phyloP scores from a whole-genome alignment of 2,329 filamentous ascomycete genomes.

The Golovinomyces cichoracearum region DNA sequence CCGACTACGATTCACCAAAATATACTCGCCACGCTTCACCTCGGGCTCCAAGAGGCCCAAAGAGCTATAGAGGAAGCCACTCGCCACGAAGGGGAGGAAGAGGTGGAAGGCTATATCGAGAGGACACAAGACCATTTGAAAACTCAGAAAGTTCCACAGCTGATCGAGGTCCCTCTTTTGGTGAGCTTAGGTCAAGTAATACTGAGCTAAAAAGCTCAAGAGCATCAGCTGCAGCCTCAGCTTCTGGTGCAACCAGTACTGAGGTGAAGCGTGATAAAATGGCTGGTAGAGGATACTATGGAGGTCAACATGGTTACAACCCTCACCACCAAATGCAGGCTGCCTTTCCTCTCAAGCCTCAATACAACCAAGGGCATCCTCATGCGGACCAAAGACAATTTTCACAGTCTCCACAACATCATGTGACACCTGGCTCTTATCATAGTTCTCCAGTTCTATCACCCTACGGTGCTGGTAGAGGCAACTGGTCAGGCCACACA shows the following conservation, averaged over 20 bases:
- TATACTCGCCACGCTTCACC: slow-evolving; percentile 12
- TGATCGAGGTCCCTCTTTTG: slow-evolving; percentile 5
- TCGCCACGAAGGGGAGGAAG: slow-evolving; percentile 10
- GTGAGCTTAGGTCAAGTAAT: slow-evolving; percentile 14
- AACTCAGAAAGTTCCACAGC: slow-evolving; percentile 5
- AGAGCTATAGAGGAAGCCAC: slow-evolving; percentile 6
- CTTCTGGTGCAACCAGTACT: slow-evolving; percentile 16
- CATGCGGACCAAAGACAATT: slow-evolving; percentile 20
- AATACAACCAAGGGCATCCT: slow-evolving; percentile 15
- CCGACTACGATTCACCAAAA: slow-evolving; percentile 10
- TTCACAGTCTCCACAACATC: slow-evolving; percentile 31
- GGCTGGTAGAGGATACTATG: slow-evolving; percentile 15
- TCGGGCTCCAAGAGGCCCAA: slow-evolving; percentile 9
- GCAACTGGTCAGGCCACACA: slow-evolving; percentile 21
- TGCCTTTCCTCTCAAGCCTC: slow-evolving; percentile 16
- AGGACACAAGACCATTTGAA: slow-evolving; percentile 9
- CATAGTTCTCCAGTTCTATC: slow-evolving; percentile 36
- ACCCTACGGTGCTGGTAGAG: slow-evolving; percentile 29
- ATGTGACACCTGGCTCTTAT: slow-evolving; percentile 26
- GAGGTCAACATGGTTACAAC: slow-evolving; percentile 15
- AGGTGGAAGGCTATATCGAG: slow-evolving; percentile 6
- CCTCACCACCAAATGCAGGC: slow-evolving; percentile 17
- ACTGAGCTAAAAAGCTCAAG: slow-evolving; percentile 13
- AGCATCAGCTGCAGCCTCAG: slow-evolving; percentile 8
- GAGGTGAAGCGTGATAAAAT: slow-evolving; percentile 16